These are phyloP conservation scores for Lithospermum erythrorhizon DNA, from an alignment of 257 asterid species.

Conservation along the genomic window DNA sequence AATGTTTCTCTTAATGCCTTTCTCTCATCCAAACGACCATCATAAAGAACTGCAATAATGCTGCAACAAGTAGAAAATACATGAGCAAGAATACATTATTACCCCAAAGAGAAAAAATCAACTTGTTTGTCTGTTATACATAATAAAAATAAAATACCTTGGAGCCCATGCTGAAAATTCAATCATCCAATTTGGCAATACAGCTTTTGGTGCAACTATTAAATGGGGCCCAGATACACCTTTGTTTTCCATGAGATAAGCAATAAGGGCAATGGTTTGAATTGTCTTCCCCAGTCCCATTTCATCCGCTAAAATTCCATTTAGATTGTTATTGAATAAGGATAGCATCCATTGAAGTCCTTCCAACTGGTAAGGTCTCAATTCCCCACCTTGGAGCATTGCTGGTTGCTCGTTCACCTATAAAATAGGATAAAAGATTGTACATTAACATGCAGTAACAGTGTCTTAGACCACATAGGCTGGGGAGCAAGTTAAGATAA, in stretches of 20 bases:
- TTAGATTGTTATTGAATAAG: conserved; percentile 84
- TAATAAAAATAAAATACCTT: conserved; percentile 38
- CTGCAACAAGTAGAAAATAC: conserved; percentile 39
- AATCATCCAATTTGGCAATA: conserved; percentile 87
- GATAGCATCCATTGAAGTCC: conserved; percentile 99
- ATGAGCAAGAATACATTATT: conserved; percentile 23
- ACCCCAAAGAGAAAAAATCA: too few relatives aligned
- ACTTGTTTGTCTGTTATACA: conserved; percentile 1
- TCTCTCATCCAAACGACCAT: conserved; percentile 92
- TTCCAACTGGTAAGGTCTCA: conserved; percentile 83
- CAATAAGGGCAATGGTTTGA: conserved; percentile 87
- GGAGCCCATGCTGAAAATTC: conserved; percentile 97
- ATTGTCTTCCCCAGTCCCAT: conserved; percentile 98
- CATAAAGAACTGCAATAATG: conserved; percentile 75
- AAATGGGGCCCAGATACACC: conserved; percentile 90
- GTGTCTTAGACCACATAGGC: not conserved
- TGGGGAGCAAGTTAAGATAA: not conserved
- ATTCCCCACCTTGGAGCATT: conserved; percentile 98
- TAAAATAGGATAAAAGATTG: conserved; percentile 12
- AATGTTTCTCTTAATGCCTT: conserved; percentile 83
- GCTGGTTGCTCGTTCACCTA: conserved; percentile 97
- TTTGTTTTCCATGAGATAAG: conserved; percentile 91
- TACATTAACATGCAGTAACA: conserved; percentile 1
- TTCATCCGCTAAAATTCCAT: conserved; percentile 98
- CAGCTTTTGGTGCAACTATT: conserved; percentile 99